Evolutionary conservation across 495 filamentous ascomycete genomes (phyloP).

Genomic region (Aspergillus sparsus): DNA sequence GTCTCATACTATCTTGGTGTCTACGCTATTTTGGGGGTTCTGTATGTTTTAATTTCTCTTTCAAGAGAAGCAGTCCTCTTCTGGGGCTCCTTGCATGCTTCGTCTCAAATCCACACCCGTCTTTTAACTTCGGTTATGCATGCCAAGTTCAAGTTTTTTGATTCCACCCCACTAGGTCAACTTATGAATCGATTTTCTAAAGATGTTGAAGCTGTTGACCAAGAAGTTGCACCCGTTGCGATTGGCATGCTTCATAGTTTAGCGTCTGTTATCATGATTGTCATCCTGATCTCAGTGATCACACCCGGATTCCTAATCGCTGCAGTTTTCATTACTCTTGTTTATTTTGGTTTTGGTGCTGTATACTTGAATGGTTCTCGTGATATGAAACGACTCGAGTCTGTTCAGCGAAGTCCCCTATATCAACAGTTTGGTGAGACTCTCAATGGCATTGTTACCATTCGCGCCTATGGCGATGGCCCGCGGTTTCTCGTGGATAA

Average conservation of each 20-base stretch:
- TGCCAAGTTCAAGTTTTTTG: slow-evolving; percentile 96
- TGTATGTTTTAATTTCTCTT: slow-evolving; percentile 74
- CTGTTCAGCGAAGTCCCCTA: slow-evolving; percentile 88
- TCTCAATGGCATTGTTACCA: slow-evolving; percentile 92
- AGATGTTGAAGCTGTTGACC: slow-evolving; percentile 92
- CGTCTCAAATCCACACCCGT: slow-evolving; percentile 76
- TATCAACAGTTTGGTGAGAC: slow-evolving; percentile 99
- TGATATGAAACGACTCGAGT: slow-evolving; percentile 93
- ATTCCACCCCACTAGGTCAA: slow-evolving; percentile 93
- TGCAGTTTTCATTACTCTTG: slow-evolving; percentile 76
- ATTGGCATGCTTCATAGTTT: slow-evolving; percentile 70
- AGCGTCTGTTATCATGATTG: slow-evolving; percentile 80
- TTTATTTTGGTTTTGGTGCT: slow-evolving; percentile 80
- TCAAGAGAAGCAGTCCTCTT: slow-evolving; percentile 83
- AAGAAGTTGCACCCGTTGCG: slow-evolving; percentile 91
- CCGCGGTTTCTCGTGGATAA: slow-evolving; percentile 94
- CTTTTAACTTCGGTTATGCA: slow-evolving; percentile 79
- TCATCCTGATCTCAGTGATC: slow-evolving; percentile 86
- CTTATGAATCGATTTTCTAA: slow-evolving; percentile 99
- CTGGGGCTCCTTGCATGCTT: slow-evolving; percentile 87
- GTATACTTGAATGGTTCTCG: slow-evolving; percentile 91
- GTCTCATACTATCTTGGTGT: slow-evolving; percentile 79
- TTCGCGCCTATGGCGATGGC: slow-evolving; percentile 94
- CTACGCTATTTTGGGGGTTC: slow-evolving; percentile 76
- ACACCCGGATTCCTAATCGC: slow-evolving; percentile 92